A percentile compares a stretch with the other conserved stretches of the same genome.
Conservation (phyloP, 129 eudicot genomes). For the Flaveria ramosissima region DNA sequence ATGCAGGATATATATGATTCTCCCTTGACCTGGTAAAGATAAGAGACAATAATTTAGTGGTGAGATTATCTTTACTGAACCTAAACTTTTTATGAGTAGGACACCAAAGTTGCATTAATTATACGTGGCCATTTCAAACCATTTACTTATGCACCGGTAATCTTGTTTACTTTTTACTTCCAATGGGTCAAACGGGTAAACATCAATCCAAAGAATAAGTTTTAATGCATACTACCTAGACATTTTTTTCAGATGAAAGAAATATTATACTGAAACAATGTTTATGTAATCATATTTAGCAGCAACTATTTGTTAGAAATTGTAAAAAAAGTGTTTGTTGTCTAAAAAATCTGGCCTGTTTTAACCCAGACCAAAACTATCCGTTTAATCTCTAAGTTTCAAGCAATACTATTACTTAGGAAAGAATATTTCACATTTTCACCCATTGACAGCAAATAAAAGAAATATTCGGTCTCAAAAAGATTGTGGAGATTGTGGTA, state of each 20-base stretch:
- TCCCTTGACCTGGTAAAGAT: conserved; percentile 55
- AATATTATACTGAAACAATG: too few relatives aligned
- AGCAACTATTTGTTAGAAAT: too few relatives aligned
- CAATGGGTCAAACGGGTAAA: neutral
- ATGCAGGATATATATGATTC: conserved; percentile 60
- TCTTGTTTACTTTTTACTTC: too few relatives aligned
- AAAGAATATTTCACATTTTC: neutral
- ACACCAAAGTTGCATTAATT: neutral
- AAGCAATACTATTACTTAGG: too few relatives aligned
- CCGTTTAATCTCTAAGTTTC: too few relatives aligned
- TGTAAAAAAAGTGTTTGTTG: too few relatives aligned
- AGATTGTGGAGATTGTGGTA: neutral
- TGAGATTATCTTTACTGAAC: neutral
- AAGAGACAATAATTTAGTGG: neutral
- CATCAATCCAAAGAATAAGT: too few relatives aligned
- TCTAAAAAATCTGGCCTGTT: too few relatives aligned
- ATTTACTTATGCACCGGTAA: neutral
- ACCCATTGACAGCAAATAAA: conserved; percentile 1
- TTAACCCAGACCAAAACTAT: too few relatives aligned
- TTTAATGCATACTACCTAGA: too few relatives aligned
- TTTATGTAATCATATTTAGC: too few relatives aligned
- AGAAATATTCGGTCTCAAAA: neutral
- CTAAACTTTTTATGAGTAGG: neutral
- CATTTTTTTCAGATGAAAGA: too few relatives aligned
- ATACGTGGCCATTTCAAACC: neutral